Evolutionary conservation across 1,284 basidiomycete species (phyloP), one percentile per base, ranked within the genome.

Genomic region (Sanghuangporus weigelae): DNA sequence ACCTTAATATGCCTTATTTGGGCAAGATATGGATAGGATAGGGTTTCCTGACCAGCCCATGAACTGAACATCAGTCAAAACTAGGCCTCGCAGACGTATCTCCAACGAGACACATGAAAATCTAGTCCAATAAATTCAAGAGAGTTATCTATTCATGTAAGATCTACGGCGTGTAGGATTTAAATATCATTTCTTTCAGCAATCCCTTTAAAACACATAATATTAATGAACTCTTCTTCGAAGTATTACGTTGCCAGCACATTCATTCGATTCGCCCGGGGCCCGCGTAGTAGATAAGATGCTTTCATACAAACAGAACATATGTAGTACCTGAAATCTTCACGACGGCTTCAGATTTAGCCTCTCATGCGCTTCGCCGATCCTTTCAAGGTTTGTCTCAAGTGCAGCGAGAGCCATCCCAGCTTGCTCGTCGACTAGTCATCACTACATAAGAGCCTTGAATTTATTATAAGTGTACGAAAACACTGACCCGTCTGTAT

Each of bases 401-500:
- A 74, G 55, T 7, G 69, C 66, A 10, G 65, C 72, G 31, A 73
- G 56, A 12, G 71, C 49, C 62, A 73, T 68, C 5, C 61, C 31
- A 7, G 53, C 64, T 44, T 69, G 65, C 23, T 59, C 66, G 48
- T 69, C 66, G 54, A 58, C 63, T 63, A 8, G 77, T 72, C 11
- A 77, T 72, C 68, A 79, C 72, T 4, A 73, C 69, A 38, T 71
- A 68, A 59, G 26, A 61, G 51, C 11, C 44, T n/a, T 46, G 40
- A 59, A 57, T 4, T 50, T 31, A 46, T 16, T 31, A 58, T 31
- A 31, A 31, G 26, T 57, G 56, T 77, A 60, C 11, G 77, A 31
- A 76, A 14, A 23, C 79, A 60, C 79, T 74, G n/a, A 78, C 67
- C 55, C 67, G 60, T 23, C 19, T 55, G 42, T n/a, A 19, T n/a